Conservation (phyloP, 768 basidiomycete species). For the Termitomyces sp. region DNA sequence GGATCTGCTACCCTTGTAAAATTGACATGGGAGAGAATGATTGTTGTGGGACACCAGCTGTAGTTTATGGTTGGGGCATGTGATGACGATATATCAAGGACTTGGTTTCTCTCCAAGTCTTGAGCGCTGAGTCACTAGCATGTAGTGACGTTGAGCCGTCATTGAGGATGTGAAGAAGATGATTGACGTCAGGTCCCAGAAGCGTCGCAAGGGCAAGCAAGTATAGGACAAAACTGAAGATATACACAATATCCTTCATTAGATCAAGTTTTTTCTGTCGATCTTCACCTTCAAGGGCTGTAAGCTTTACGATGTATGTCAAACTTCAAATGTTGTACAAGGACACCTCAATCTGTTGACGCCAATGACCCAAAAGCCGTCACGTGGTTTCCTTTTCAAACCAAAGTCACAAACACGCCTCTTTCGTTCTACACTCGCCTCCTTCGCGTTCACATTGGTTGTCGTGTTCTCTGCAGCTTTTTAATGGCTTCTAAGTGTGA, state of each 20-base stretch:
- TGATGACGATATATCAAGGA: background rate
- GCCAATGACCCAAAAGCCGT: conserved; percentile 3
- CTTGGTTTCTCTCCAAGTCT: background rate
- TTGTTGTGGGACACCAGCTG: background rate
- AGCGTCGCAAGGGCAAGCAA: background rate
- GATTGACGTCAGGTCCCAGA: background rate
- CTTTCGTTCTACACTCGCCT: conserved; percentile 18
- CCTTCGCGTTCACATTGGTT: conserved; percentile 11
- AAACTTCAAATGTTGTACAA: background rate
- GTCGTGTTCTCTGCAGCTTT: conserved; percentile 12
- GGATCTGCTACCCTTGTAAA: background rate
- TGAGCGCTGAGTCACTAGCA: background rate
- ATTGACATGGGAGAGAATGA: background rate
- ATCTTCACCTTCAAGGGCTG: background rate
- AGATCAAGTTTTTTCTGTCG: background rate
- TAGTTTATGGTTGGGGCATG: background rate
- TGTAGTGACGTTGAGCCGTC: background rate
- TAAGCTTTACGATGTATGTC: background rate
- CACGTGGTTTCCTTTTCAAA: conserved; percentile 19
- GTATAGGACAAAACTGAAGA: background rate
- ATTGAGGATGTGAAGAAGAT: background rate
- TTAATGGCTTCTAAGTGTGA: conserved; percentile 55
- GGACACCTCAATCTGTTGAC: background rate
- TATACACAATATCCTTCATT: background rate
- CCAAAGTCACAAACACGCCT: conserved; percentile 16